A percentile compares a stretch with the other conserved stretches of the same genome.
Conservation (phyloP, 2,329 filamentous ascomycete genomes). For the Colletotrichum australisinense region DNA sequence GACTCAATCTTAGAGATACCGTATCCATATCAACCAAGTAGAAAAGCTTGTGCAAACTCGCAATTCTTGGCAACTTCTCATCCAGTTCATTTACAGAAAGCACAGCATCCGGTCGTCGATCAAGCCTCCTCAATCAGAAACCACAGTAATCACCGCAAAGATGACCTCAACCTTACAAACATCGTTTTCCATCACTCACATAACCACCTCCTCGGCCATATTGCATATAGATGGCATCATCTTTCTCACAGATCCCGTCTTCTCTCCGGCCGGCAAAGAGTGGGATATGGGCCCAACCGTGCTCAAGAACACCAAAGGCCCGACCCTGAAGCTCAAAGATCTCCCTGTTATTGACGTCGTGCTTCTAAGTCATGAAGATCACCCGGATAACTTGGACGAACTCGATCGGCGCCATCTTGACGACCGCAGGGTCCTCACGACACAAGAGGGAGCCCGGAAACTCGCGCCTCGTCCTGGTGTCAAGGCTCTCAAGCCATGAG, state of each 20-base stretch:
- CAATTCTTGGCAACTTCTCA: neutral
- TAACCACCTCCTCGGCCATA: conserved; percentile 62
- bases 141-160: neutral
- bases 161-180: neutral
- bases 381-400: conserved; percentile 60
- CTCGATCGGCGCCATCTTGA: conserved; percentile 57
- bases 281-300: conserved; percentile 2
- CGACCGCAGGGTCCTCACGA: conserved; percentile 57
- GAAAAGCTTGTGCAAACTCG: neutral
- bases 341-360: conserved; percentile 60
- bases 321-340: conserved; percentile 49
- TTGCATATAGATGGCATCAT: conserved; percentile 54
- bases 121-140: too few species aligned
- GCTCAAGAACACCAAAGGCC: conserved; percentile 46
- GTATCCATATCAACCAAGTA: neutral
- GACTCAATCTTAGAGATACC: neutral
- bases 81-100: too few species aligned
- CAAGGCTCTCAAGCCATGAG: conserved; percentile 51
- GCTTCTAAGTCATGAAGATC: conserved; percentile 62
- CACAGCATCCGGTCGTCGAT: too few species aligned
- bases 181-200: conserved; percentile 52
- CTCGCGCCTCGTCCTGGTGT: conserved; percentile 56
- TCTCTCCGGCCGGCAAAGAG: conserved; percentile 51
- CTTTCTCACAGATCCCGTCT: conserved; percentile 59
- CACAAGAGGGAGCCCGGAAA: conserved; percentile 55